Percentiles rank a stretch among this genome's conserved stretches.
Conservation (phyloP, 2,329 filamentous ascomycete genomes). For the Penicillium brasilianum region DNA sequence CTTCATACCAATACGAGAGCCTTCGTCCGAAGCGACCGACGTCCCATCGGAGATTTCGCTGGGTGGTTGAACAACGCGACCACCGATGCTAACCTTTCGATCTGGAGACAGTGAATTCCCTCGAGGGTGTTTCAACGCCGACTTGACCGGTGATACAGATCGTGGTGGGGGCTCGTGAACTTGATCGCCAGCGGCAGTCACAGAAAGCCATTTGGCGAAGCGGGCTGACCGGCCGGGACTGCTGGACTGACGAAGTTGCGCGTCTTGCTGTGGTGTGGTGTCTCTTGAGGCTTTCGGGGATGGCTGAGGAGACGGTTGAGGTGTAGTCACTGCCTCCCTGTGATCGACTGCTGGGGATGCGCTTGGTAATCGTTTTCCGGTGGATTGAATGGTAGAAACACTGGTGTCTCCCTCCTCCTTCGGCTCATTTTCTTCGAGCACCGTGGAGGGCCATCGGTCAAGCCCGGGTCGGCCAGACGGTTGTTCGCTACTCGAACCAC, state of each 20-base stretch:
- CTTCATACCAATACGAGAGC: conserved; percentile 47
- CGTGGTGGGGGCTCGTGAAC: conserved; percentile 64
- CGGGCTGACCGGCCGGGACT: conserved; percentile 61
- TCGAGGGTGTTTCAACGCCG: conserved; percentile 63
- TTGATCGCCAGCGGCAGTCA: conserved; percentile 53
- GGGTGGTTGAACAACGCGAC: conserved; percentile 41
- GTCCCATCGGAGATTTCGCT: conserved; percentile 64
- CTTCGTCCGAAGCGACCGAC: conserved; percentile 55
- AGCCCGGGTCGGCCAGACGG: conserved; percentile 21
- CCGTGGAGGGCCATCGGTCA: conserved; percentile 20
- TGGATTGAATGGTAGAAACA: not conserved
- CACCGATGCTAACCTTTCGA: conserved; percentile 29
- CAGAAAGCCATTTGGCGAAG: conserved; percentile 59
- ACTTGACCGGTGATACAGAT: conserved; percentile 66
- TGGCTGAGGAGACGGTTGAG: conserved; percentile 28
- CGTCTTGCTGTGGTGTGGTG: conserved; percentile 24
- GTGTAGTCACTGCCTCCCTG: conserved; percentile 28
- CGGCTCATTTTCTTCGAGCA: conserved; percentile 21
- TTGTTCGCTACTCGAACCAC: conserved; percentile 10
- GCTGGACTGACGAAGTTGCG: conserved; percentile 43
- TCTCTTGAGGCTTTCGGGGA: conserved; percentile 24
- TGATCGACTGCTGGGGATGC: conserved; percentile 20
- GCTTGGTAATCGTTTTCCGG: conserved; percentile 11
- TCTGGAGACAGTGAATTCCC: conserved; percentile 48
- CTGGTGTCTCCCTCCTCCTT: not conserved